These are phyloP conservation scores for Huntiella abstrusa DNA, from an alignment of 2,329 filamentous ascomycete species.

Conservation along the genomic window DNA sequence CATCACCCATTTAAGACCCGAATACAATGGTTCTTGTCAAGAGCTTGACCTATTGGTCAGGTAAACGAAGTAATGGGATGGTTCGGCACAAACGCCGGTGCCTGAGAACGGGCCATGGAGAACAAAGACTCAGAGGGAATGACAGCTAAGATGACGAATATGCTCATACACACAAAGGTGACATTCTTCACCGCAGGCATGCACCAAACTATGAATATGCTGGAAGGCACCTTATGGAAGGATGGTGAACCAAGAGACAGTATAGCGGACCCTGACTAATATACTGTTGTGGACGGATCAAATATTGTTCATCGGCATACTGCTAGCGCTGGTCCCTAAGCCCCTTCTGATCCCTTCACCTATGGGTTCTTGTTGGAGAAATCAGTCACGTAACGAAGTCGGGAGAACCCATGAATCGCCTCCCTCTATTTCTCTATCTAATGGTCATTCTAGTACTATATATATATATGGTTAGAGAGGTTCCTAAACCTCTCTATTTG, in stretches of 20 bases:
- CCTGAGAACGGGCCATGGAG: constrained; percentile 49
- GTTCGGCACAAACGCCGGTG: constrained; percentile 64
- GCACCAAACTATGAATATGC: constrained; percentile 41
- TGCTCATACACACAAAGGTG: constrained; percentile 56
- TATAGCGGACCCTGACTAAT: constrained; percentile 18
- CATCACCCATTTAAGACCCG: no score
- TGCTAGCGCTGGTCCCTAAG: constrained; percentile 11
- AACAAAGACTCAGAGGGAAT: constrained; percentile 48
- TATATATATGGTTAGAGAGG: no score
- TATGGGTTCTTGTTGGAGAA: no score
- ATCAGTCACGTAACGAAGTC: no score
- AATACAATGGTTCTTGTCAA: no score
- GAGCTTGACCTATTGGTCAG: no score
- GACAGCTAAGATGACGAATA: constrained; percentile 49
- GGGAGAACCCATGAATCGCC: no score
- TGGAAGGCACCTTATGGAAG: constrained; percentile 46
- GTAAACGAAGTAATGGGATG: constrained; percentile 34
- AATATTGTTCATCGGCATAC: constrained; percentile 36
- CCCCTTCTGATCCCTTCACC: constrained; percentile 32
- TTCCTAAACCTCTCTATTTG: no score
- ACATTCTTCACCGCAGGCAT: constrained; percentile 57
- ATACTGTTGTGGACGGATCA: constrained; percentile 43
- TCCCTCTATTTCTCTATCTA: no score
- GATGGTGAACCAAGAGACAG: no score
- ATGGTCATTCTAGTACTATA: no score